These are phyloP conservation scores for Colletotrichum lupini DNA, from an alignment of 2,329 filamentous ascomycete species.

Conservation along the genomic window DNA sequence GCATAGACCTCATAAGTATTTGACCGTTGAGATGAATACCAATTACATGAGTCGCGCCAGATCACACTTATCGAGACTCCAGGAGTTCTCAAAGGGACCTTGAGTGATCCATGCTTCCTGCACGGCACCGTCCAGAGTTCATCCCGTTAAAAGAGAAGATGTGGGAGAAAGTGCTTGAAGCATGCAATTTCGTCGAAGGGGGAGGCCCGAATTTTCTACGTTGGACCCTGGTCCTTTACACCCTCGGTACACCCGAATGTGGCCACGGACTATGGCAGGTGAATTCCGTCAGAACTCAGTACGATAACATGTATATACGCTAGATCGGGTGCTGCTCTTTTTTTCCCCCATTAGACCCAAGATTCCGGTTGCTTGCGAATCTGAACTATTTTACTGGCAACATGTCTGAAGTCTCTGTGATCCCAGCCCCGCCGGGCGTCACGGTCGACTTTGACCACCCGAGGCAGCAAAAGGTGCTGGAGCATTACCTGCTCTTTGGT, in stretches of 20 bases:
- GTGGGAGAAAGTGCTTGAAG: background rate
- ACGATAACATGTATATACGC: background rate
- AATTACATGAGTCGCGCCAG: background rate
- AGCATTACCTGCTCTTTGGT: conserved; percentile 39
- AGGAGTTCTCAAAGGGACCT: background rate
- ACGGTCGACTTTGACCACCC: conserved; percentile 42
- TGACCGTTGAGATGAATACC: background rate
- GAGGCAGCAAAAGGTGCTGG: conserved; percentile 31
- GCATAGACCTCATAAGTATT: background rate
- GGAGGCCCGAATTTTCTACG: background rate
- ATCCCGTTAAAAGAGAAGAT: background rate
- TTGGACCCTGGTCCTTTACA: background rate
- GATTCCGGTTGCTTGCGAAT: background rate
- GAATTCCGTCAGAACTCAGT: background rate
- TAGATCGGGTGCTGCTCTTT: background rate
- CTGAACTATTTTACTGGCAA: background rate
- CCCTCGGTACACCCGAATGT: background rate
- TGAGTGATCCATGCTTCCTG: background rate
- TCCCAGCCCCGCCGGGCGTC: conserved; percentile 36
- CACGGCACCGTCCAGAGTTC: background rate
- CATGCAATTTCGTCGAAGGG: background rate
- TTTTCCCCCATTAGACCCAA: background rate
- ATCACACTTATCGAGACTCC: background rate
- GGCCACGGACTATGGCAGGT: background rate
- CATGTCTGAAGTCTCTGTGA: background rate